Evolutionary conservation across 2,329 filamentous ascomycete species (phyloP).

Genomic region (Helicocarpus griseus): DNA sequence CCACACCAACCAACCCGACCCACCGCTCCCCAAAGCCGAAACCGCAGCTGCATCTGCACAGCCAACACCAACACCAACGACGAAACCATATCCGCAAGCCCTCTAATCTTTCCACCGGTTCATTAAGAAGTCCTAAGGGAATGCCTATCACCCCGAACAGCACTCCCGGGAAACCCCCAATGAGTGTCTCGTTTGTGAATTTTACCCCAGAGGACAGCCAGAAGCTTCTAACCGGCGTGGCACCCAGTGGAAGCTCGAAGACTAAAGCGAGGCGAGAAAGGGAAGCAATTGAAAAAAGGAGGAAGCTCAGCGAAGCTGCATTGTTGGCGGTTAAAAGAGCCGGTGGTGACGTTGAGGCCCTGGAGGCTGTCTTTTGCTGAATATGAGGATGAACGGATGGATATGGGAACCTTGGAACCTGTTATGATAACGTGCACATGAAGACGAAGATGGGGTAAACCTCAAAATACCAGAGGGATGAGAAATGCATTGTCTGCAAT

Average conservation of each 20-base stretch:
- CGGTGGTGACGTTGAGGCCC: slow-evolving; percentile 36
- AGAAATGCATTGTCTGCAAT: not conserved
- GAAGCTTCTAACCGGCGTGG: slow-evolving; percentile 78
- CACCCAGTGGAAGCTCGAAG: slow-evolving; percentile 82
- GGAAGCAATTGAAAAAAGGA: slow-evolving; percentile 69
- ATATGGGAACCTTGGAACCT: slow-evolving; percentile 2
- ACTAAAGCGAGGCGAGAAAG: slow-evolving; percentile 88
- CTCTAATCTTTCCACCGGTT: slow-evolving; percentile 19
- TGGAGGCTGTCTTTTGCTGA: slow-evolving; percentile 33
- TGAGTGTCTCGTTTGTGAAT: slow-evolving; percentile 63
- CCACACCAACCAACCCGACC: slow-evolving; percentile 8
- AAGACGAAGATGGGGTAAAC: slow-evolving; percentile 13
- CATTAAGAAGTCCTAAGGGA: slow-evolving; percentile 14
- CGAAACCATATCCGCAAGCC: slow-evolving; percentile 32
- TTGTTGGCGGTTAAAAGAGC: slow-evolving; percentile 35
- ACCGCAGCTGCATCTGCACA: slow-evolving; percentile 9
- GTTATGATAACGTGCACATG: slow-evolving; percentile 2
- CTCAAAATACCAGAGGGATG: slow-evolving; percentile 8
- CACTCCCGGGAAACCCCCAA: slow-evolving; percentile 6
- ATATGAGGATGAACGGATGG: not conserved
- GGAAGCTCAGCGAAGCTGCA: slow-evolving; percentile 34
- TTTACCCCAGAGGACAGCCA: slow-evolving; percentile 72
- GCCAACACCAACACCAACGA: slow-evolving; percentile 16
- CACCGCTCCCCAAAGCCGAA: slow-evolving; percentile 18
- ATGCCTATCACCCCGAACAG: slow-evolving; percentile 2